Conservation (phyloP, 2,329 filamentous ascomycete species). For the Fusarium pseudocircinatum region DNA sequence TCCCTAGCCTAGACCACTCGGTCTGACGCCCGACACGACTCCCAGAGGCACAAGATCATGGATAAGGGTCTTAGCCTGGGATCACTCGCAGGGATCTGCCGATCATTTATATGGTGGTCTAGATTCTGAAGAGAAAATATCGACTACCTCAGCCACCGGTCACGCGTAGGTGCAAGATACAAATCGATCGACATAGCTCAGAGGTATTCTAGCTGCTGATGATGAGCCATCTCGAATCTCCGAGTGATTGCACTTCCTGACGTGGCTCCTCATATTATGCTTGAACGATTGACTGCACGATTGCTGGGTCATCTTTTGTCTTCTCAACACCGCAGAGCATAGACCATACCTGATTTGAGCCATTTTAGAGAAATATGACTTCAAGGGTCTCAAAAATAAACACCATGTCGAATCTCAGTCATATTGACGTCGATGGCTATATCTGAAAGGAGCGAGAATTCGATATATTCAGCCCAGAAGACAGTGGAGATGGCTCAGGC, state of each 20-base stretch:
- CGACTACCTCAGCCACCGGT: background rate
- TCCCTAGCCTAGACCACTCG: background rate
- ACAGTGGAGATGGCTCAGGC: background rate
- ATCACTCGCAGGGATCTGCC: background rate
- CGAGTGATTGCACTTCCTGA: background rate
- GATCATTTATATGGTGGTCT: background rate
- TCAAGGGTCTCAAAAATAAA: background rate
- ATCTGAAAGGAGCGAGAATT: background rate
- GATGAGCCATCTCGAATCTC: background rate
- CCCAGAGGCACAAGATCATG: background rate
- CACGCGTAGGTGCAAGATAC: background rate
- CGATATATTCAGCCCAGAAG: background rate
- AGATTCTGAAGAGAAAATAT: background rate
- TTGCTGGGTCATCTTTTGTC: no score
- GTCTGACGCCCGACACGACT: conserved; percentile 2
- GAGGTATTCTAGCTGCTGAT: background rate
- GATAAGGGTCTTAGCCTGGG: background rate
- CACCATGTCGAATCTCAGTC: conserved; percentile 1
- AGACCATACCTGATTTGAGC: conserved; percentile 8
- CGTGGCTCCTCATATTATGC: background rate
- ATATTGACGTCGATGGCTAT: background rate
- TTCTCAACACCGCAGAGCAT: background rate
- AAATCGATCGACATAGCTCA: background rate
- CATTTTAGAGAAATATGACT: no score
- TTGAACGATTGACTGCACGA: no score